Base-by-base conservation (phyloP, 1,139 yeast genomes). In the Candida sp. region DNA sequence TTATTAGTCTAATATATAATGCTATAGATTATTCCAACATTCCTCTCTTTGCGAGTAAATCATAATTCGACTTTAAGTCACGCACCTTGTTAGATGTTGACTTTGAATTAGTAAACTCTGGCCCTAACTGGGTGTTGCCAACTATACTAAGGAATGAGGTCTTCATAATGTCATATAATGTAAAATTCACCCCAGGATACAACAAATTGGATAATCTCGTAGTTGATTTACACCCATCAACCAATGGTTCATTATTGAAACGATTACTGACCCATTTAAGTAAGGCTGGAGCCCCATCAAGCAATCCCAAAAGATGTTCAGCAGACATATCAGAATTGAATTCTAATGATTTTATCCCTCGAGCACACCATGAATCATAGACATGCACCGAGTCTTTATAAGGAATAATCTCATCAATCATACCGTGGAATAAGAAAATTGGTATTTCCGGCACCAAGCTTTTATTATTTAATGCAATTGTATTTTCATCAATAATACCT, bases 391-490 rank as follows among this genome's bases (percentile, higher is more conserved):
- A 46, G 30, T 52, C 58, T 4, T 39, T 46, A 30, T 52, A 48
- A 0, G 63, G 60, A 23, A 60, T 55, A 9, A 60, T 49, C 22
- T 54, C 60, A 42, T 64, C 68, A 3, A 42, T 38, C 40, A 42
- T 44, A 5, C 61, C 58, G 43, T 63, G 63, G 48, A 53, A 63
- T 19, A 63, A 48, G 41, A 61, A 62, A 7, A 63, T 34, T 2
- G 68, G 69, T 5, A 58, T 49, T 12, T 57, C 48, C 1, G 68
- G 67, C 8, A 54, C 45, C 6, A 54, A 30, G 21, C 29, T n/a
- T 15, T 44, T 32, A 21, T 12, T 33, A 23, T 51, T 52, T 30
- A 42, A 25, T 33, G 47, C 50, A 33, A 60, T 47, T 11, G 62
- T 58, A 42, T 59, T 59, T 8, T 51, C 46, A 12, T 40, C 43